Evolutionary conservation across 2,329 filamentous ascomycete species (phyloP), one percentile per base, ranked within the genome.

Genomic region (Fusarium concolor): DNA sequence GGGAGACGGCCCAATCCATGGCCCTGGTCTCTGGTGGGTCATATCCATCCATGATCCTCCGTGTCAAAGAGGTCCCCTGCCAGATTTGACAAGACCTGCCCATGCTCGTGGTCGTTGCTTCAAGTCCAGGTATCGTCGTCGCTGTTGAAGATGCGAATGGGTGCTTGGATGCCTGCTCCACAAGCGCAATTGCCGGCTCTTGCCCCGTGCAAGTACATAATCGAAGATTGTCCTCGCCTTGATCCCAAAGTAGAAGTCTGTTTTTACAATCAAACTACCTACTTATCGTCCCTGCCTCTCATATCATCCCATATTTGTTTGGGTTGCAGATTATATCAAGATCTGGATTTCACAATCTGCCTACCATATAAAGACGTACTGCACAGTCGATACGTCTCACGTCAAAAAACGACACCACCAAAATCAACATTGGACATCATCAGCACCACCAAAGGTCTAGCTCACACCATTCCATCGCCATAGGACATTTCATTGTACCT

Each of bases 171-270:
- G 43, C 49, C 50, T 50, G 57, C 60, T 64, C 60, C 62, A 62
- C 70, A 70, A 53, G 57, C 31, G 59, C 67, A 68, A 68, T 59
- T 74, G 64, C 62, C 62, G 68, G 59, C 53, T 59, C 41, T 55
- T 66, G 68, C 67, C 60, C 59, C 62, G 51, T 56, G 61, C 61
- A 65, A 74, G 67, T 76, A 76, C 72, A 75, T 75, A 76, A 74
- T 67, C 64, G 62, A 69, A 70, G 60, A 57, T 61, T 69, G 51
- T 71, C 71, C 73, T 76, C 73, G 56, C 43, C 62, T 59, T 62
- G 59, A 57, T 73, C 71, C 71, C 58, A 72, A 71, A 72, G 70
- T 55, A 65, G 70, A 60, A 71, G 67, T 71, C 56, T 74, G 64
- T 69, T 73, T 52, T 72, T 59, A 65, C 54, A 62, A 53, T 12